These are phyloP conservation scores for Aethionema arabicum DNA, from an alignment of 345 rosid species.

Conservation along the genomic window DNA sequence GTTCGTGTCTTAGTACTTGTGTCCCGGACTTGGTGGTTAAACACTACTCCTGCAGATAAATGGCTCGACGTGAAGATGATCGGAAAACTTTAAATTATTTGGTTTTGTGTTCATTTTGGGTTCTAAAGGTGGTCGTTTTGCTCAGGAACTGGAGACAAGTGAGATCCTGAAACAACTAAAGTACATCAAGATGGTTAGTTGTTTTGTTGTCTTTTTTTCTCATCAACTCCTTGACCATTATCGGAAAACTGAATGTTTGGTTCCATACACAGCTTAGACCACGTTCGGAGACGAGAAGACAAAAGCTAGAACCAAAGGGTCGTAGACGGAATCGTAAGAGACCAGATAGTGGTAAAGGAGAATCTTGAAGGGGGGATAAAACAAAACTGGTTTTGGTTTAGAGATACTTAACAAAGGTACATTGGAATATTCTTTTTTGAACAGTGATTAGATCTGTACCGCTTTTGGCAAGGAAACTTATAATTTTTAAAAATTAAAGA, in stretches of 20 bases:
- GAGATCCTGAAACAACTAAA: slow-evolving; percentile 75
- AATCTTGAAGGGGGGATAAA: slow-evolving; percentile 5
- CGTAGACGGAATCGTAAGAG: neutral
- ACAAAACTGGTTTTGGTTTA: slow-evolving; percentile 2
- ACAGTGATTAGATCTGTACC: slow-evolving; percentile 11
- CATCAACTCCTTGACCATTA: slow-evolving; percentile 13
- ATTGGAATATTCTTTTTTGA: slow-evolving; percentile 1
- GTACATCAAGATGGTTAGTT: slow-evolving; percentile 65
- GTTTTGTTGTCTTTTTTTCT: neutral
- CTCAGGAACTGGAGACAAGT: slow-evolving; percentile 86
- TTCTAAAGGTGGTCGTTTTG: too few species aligned
- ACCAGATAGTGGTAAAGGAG: slow-evolving; percentile 12
- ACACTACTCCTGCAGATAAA: too few species aligned
- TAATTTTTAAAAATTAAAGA: too few species aligned
- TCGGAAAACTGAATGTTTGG: slow-evolving; percentile 10
- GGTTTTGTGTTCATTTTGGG: slow-evolving; percentile 24
- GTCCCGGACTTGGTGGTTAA: too few species aligned
- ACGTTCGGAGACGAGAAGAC: slow-evolving; percentile 42
- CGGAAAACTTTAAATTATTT: neutral
- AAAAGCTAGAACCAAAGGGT: slow-evolving; percentile 35
- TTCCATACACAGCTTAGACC: slow-evolving; percentile 56
- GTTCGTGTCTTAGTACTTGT: too few species aligned
- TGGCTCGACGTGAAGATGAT: too few species aligned
- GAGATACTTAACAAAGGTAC: slow-evolving; percentile 12
- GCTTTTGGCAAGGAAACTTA: neutral